Evolutionary conservation across 148 eudicot species (phyloP).

Genomic region (Silene latifolia): DNA sequence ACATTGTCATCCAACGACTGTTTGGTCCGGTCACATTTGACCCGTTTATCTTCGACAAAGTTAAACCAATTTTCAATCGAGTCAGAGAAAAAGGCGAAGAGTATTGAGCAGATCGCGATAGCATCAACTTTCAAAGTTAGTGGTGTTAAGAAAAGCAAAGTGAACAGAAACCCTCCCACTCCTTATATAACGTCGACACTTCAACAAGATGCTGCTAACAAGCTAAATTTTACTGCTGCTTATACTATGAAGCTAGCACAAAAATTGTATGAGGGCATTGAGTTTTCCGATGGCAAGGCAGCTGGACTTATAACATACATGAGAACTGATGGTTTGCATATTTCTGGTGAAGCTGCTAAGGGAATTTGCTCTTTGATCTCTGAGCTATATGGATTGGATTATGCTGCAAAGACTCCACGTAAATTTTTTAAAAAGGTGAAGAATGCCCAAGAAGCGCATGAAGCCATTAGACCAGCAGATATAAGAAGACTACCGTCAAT

Average conservation of each 20-base stretch:
- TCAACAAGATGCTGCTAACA: conserved; percentile 98
- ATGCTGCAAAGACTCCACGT: conserved; percentile 53
- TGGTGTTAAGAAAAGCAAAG: conserved; percentile 49
- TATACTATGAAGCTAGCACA: conserved; percentile 92
- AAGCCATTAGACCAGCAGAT: conserved; percentile 94
- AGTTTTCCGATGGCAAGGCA: conserved; percentile 54
- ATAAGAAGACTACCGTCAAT: conserved; percentile 66
- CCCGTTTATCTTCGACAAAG: conserved; percentile 59
- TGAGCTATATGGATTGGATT: conserved; percentile 64
- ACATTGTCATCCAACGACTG: conserved; percentile 12
- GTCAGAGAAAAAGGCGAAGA: conserved; percentile 53
- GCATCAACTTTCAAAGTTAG: conserved; percentile 53
- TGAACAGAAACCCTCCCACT: conserved; percentile 61
- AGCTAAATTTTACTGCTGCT: conserved; percentile 60
- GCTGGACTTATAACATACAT: conserved; percentile 87
- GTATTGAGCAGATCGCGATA: conserved; percentile 44
- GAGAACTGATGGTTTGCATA: conserved; percentile 92
- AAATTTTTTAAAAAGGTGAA: conserved; percentile 83
- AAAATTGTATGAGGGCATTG: conserved; percentile 86
- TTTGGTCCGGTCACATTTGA: conserved; percentile 57
- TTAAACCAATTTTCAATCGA: conserved; percentile 63
- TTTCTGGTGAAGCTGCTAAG: conserved; percentile 73
- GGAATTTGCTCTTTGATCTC: conserved; percentile 53
- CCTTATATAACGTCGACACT: conserved; percentile 94
- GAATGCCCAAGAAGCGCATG: conserved; percentile 99